phyloP scores from a whole-genome alignment of 1,284 basidiomycete species.

The Trichosporon sp. region DNA sequence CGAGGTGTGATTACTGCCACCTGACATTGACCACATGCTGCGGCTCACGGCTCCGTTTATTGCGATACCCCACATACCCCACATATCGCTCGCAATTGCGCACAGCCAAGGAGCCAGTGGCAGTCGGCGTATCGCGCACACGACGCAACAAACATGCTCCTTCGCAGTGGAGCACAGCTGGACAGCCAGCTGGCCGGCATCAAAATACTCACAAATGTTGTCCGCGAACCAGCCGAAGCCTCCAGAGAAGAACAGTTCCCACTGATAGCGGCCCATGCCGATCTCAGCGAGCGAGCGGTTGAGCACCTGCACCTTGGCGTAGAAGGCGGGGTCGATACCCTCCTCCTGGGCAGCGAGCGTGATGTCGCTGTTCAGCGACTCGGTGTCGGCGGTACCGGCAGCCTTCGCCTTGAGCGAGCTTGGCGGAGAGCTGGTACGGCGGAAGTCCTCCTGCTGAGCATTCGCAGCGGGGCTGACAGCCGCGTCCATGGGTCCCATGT shows the following conservation, averaged over 20 bases:
- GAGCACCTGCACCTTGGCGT: constrained; percentile 30
- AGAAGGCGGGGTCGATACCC: constrained; percentile 30
- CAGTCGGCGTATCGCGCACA: background rate
- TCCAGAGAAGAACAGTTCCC: constrained; percentile 56
- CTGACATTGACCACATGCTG: background rate
- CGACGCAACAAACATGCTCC: background rate
- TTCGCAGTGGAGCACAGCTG: background rate
- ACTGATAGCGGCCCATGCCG: constrained; percentile 60
- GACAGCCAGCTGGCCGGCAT: background rate
- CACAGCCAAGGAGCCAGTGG: background rate
- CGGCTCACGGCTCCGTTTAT: background rate
- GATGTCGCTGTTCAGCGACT: constrained; percentile 17
- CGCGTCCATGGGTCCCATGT: background rate
- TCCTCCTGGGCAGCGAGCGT: constrained; percentile 21
- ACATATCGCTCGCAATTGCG: background rate
- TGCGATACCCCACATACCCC: constrained; percentile 1
- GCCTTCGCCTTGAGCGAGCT: background rate
- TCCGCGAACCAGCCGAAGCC: constrained; percentile 44
- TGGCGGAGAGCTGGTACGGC: background rate
- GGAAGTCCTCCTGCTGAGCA: background rate
- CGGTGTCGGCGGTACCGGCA: constrained; percentile 11
- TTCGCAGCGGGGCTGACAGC: background rate
- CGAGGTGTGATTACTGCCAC: background rate
- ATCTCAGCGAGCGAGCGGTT: constrained; percentile 47
- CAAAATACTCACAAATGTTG: constrained; percentile 50